Evolutionary conservation across 345 rosid genomes (phyloP).

Genomic region (Lepidium sativum): DNA sequence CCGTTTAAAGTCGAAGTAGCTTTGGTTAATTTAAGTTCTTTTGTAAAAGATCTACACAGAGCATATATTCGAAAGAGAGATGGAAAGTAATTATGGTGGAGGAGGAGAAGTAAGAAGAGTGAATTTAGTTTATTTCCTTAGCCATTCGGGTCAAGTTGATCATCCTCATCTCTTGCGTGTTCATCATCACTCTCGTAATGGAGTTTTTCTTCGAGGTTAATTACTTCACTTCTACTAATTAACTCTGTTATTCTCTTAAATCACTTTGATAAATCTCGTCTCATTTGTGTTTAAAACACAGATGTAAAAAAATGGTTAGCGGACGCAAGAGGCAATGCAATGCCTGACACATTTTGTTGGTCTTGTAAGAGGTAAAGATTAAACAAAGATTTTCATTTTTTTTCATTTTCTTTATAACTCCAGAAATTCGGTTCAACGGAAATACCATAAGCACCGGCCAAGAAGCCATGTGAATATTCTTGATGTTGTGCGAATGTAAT

Average conservation of each 20-base stretch:
- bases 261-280: neutral
- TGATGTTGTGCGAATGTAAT: too few relatives aligned
- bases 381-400: too few relatives aligned
- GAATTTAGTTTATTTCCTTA: slow-evolving; percentile 64
- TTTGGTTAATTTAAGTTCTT: slow-evolving; percentile 5
- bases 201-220: slow-evolving; percentile 59
- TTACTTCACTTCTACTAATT: neutral
- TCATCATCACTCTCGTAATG: slow-evolving; percentile 39
- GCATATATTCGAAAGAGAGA: slow-evolving; percentile 4
- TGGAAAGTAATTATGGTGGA: slow-evolving; percentile 23
- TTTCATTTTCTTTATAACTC: too few relatives aligned
- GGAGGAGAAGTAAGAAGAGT: slow-evolving; percentile 53
- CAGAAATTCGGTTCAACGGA: too few relatives aligned
- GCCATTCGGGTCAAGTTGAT: slow-evolving; percentile 41
- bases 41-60: slow-evolving; percentile 4
- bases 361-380: slow-evolving; percentile 56
- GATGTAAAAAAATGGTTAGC: slow-evolving; percentile 74
- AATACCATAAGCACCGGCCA: too few relatives aligned
- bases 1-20: neutral
- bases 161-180: slow-evolving; percentile 76
- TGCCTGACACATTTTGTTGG: slow-evolving; percentile 64
- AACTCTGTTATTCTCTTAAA: neutral
- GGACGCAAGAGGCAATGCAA: slow-evolving; percentile 58
- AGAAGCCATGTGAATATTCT: too few relatives aligned
- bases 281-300: slow-evolving; percentile 2